These are phyloP conservation scores for Paspalum vaginatum DNA, from an alignment of 176 grass and related monocot species.

Conservation along the genomic window DNA sequence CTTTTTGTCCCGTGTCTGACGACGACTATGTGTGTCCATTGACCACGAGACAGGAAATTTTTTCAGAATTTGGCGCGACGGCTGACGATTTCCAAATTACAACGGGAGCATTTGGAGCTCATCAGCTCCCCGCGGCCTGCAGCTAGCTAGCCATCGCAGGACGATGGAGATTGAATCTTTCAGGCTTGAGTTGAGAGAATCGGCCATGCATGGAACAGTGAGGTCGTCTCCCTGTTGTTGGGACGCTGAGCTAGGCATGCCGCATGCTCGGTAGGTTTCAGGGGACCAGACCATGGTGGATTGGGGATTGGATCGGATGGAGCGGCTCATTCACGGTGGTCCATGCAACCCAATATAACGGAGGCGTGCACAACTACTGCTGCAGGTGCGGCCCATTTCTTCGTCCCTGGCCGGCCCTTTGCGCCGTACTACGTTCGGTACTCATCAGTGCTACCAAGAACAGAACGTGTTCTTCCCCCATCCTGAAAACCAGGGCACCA, in stretches of 20 bases:
- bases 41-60: neutral
- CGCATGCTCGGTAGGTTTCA: neutral
- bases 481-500: conserved; percentile 44
- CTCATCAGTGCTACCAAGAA: neutral
- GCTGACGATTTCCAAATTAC: too few relatives aligned
- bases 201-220: too few relatives aligned
- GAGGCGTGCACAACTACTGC: too few relatives aligned
- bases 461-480: neutral
- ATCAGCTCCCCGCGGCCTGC: too few relatives aligned
- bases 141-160: too few relatives aligned
- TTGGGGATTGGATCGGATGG: neutral
- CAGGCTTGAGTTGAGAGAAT: too few relatives aligned
- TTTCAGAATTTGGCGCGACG: too few relatives aligned
- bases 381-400: too few relatives aligned
- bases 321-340: neutral
- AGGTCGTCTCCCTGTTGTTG: neutral
- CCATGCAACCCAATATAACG: neutral
- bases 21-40: neutral
- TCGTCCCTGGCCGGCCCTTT: too few relatives aligned
- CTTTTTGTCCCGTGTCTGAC: neutral
- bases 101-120: too few relatives aligned
- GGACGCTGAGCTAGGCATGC: neutral
- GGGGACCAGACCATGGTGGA: neutral
- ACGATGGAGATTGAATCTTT: too few relatives aligned
- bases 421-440: too few relatives aligned